phyloP scores from a whole-genome alignment of 2,329 filamentous ascomycete genomes.

The Teratosphaeria gauchensis region DNA sequence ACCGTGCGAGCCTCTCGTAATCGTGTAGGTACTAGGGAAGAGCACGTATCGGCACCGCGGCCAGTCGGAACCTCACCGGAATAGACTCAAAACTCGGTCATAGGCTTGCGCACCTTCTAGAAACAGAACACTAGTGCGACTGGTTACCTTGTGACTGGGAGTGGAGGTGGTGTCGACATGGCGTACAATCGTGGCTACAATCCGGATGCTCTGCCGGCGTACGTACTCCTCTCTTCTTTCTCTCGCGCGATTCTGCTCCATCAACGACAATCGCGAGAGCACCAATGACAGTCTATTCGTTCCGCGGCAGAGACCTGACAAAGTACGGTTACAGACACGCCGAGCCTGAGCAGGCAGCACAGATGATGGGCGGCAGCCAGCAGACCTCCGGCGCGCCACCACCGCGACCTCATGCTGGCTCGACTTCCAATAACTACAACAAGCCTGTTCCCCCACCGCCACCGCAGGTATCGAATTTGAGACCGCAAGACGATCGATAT shows the following conservation, averaged over 20 bases:
- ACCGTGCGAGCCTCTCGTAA: not conserved
- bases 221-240: conserved; percentile 30
- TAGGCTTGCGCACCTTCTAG: not conserved
- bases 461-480: conserved; percentile 23
- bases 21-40: not conserved
- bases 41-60: not conserved
- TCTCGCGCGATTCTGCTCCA: not conserved
- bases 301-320: conserved; percentile 9
- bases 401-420: conserved; percentile 13
- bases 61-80: not conserved
- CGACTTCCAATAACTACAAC: conserved; percentile 31
- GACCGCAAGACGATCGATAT: conserved; percentile 27
- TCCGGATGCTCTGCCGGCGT: conserved; percentile 89
- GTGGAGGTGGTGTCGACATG: conserved; percentile 45
- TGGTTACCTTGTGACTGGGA: not conserved
- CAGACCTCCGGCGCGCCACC: conserved; percentile 11
- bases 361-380: conserved; percentile 24
- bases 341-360: conserved; percentile 54
- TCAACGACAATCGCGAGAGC: not conserved
- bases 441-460: conserved; percentile 31
- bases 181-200: conserved; percentile 92
- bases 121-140: not conserved
- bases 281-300: not conserved
- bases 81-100: not conserved
- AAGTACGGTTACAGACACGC: conserved; percentile 48